Evolutionary conservation across 345 rosid genomes (phyloP).

Genomic region (Pistacia integerrima): DNA sequence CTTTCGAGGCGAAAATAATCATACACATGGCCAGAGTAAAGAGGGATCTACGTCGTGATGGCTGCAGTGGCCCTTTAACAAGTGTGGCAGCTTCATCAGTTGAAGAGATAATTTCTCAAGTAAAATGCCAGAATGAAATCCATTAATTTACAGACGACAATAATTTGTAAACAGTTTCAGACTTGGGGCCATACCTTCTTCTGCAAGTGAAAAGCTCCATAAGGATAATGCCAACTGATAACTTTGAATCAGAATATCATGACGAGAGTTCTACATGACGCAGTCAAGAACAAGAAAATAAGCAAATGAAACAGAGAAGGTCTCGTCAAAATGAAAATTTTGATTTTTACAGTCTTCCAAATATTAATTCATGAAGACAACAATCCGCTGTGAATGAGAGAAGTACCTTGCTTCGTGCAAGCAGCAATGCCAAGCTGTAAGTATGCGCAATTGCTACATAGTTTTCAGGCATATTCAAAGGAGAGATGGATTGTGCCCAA

Average conservation of each 20-base stretch:
- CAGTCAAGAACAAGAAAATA: slow-evolving; percentile 7
- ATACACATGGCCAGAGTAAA: slow-evolving; percentile 60
- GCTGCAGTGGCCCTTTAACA: slow-evolving; percentile 56
- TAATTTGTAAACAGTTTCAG: neutral
- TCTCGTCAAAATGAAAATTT: neutral
- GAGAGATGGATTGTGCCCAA: slow-evolving; percentile 75
- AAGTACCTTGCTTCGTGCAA: slow-evolving; percentile 67
- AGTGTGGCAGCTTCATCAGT: slow-evolving; percentile 27
- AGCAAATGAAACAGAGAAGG: neutral
- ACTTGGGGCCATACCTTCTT: slow-evolving; percentile 34
- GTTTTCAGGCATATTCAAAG: slow-evolving; percentile 62
- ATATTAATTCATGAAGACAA: neutral
- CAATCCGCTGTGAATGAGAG: neutral
- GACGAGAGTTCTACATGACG: slow-evolving; percentile 50
- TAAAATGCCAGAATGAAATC: neutral
- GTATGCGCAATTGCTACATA: slow-evolving; percentile 84
- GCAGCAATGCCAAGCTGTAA: slow-evolving; percentile 58
- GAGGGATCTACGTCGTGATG: slow-evolving; percentile 68
- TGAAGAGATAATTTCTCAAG: slow-evolving; percentile 10
- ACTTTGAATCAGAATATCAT: slow-evolving; percentile 60
- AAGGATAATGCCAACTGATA: slow-evolving; percentile 72
- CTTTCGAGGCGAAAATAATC: slow-evolving; percentile 64
- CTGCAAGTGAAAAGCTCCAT: slow-evolving; percentile 49
- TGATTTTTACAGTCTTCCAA: no score
- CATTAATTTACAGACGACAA: neutral